Evolutionary conservation across 192 early-diverging fungal species (phyloP), one percentile per base, ranked within the genome.

Genomic region (Entophlyctis luteolus): DNA sequence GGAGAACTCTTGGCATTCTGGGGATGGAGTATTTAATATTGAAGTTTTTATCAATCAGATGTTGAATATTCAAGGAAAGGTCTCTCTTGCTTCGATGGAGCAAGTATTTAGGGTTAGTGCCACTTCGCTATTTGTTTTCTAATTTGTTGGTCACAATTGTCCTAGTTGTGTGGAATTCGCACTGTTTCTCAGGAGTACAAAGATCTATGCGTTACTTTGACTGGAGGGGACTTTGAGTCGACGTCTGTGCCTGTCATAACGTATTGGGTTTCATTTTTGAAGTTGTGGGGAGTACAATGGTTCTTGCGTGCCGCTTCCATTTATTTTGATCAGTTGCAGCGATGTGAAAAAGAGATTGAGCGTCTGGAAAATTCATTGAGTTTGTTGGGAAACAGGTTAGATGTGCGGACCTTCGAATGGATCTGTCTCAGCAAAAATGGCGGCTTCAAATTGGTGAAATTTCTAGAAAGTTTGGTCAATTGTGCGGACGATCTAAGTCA

Each of bases 1-100:
- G 36, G 52, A 67, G 20, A 67, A 67, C 36, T 54, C 49, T n/a
- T 67, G 58, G 57, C 59, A 62, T 22, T 1, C 68, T 4, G n/a
- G 10, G n/a, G 27, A 62, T 16, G 22, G 12, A n/a, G 14, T 10
- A 4, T 66, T 66, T 28, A 33, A 66, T 34, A 36, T 66, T n/a
- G 63, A 52, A 38, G 23, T 35, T 6, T 66, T 66, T 39, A 66
- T 66, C 23, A 28, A 52, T 39, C 35, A 47, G 16, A 25, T 66
- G 6, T 14, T 66, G 25, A 55, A 47, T 18, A 27, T 47, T 32
- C 22, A 35, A 55, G 48, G 49, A 4, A 12, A n/a, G 34, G 25
- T 66, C 16, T 34, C 63, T 10, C 33, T 66, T 36, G 52, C 33
- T 16, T 5, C 31, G 16, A 4, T 66, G 3, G 63, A 54, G 37